Evolutionary conservation across 257 asterid genomes (phyloP).

Genomic region (Solanum rostratum): DNA sequence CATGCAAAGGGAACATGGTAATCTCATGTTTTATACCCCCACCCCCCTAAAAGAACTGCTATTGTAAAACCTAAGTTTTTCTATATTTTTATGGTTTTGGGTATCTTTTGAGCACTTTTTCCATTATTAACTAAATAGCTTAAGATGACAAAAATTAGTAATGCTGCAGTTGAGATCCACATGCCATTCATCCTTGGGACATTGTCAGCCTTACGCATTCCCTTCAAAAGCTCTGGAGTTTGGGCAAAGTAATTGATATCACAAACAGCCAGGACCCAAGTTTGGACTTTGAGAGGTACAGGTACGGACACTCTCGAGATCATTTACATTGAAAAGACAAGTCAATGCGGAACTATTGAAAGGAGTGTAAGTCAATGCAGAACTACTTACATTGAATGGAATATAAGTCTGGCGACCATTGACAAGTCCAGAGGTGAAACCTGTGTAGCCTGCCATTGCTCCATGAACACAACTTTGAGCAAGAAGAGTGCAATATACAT

Average conservation of each 20-base stretch:
- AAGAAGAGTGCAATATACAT: conserved; percentile 64
- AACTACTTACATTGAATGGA: conserved; percentile 54
- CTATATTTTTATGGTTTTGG: neutral
- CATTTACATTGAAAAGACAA: neutral
- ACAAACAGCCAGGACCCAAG: too few species aligned
- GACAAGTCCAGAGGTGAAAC: conserved; percentile 54
- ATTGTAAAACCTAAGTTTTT: too few species aligned
- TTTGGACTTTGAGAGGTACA: neutral
- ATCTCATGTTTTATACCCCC: too few species aligned
- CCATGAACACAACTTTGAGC: conserved; percentile 85
- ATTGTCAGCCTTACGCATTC: neutral
- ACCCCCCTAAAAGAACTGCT: too few species aligned
- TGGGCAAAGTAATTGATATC: neutral
- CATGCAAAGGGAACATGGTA: neutral
- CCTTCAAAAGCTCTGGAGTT: neutral
- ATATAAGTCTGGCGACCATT: conserved; percentile 54
- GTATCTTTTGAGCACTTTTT: neutral
- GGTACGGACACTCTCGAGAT: neutral
- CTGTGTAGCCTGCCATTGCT: conserved; percentile 72
- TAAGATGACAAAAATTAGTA: neutral
- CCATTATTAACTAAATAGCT: neutral
- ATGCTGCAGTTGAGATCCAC: neutral
- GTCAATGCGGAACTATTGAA: neutral
- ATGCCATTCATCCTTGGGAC: neutral
- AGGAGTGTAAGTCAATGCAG: neutral